phyloP scores from a whole-genome alignment of 2,329 filamentous ascomycete species.

The Helotiales sp. region DNA sequence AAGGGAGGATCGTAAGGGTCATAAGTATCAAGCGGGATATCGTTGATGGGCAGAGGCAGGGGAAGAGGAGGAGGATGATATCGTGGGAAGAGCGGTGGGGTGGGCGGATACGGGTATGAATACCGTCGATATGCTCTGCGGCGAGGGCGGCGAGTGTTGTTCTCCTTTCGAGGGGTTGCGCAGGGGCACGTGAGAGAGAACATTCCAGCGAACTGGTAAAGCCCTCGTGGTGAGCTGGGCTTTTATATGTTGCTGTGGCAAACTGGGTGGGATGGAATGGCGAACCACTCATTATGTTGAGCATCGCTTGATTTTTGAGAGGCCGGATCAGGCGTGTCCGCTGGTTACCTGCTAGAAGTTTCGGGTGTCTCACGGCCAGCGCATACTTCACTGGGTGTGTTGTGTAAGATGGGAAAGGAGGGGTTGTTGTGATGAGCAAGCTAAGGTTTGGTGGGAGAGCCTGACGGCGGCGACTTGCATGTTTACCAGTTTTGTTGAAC shows the following conservation, averaged over 20 bases:
- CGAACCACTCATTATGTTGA: background rate
- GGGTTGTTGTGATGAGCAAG: background rate
- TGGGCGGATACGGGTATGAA: background rate
- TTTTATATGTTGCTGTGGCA: background rate
- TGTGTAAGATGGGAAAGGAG: background rate
- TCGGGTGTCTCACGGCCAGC: background rate
- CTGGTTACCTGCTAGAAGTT: background rate
- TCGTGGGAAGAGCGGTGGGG: background rate
- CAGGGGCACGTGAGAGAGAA: slow-evolving; percentile 4
- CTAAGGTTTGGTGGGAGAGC: background rate
- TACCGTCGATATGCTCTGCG: background rate
- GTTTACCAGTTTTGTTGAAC: background rate
- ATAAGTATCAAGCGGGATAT: background rate
- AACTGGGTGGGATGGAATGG: background rate
- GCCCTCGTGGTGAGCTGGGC: background rate
- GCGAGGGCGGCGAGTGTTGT: background rate
- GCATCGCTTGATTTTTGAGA: background rate
- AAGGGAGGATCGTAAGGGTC: background rate
- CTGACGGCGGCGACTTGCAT: slow-evolving; percentile 1
- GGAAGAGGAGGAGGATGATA: background rate
- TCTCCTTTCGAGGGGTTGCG: background rate
- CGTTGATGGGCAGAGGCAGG: background rate
- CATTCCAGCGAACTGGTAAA: background rate
- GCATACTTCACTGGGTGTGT: background rate
- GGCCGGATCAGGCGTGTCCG: background rate